Evolutionary conservation across 306 rosid species (phyloP).

Genomic region (Corylus americana): DNA sequence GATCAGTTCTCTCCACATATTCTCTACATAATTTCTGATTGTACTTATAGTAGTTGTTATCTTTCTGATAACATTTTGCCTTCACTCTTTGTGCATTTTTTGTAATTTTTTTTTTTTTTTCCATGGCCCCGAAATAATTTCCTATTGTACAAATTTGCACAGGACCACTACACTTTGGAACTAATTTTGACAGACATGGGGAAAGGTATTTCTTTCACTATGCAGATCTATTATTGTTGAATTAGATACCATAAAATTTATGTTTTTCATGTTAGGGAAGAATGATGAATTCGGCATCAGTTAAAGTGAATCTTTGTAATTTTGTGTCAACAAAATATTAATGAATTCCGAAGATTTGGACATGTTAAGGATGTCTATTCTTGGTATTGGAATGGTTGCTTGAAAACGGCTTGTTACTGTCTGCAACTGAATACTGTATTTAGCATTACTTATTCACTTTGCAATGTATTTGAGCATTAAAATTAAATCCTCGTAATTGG

Average conservation of each 20-base stretch:
- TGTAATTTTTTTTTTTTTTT: constrained; percentile 20
- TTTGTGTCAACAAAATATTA: neutral
- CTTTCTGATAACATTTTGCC: neutral
- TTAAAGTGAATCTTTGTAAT: neutral
- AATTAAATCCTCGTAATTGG: neutral
- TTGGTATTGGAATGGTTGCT: neutral
- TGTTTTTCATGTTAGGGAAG: neutral
- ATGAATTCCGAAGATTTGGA: neutral
- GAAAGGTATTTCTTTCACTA: constrained; percentile 54
- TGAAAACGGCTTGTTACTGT: neutral
- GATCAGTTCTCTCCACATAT: neutral
- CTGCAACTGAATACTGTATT: neutral
- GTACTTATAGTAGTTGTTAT: neutral
- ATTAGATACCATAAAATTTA: neutral
- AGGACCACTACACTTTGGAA: constrained; percentile 74
- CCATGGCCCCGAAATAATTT: constrained; percentile 29
- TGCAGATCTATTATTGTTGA: neutral
- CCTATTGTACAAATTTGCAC: constrained; percentile 31
- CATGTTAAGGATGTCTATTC: neutral
- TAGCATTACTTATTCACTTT: neutral
- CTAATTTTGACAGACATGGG: constrained; percentile 79
- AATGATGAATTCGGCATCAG: neutral
- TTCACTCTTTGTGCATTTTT: constrained; percentile 3
- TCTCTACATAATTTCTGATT: neutral
- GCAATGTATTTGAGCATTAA: neutral